Conservation (phyloP, 441 rosid species). For the Adansonia madagascariensis region DNA sequence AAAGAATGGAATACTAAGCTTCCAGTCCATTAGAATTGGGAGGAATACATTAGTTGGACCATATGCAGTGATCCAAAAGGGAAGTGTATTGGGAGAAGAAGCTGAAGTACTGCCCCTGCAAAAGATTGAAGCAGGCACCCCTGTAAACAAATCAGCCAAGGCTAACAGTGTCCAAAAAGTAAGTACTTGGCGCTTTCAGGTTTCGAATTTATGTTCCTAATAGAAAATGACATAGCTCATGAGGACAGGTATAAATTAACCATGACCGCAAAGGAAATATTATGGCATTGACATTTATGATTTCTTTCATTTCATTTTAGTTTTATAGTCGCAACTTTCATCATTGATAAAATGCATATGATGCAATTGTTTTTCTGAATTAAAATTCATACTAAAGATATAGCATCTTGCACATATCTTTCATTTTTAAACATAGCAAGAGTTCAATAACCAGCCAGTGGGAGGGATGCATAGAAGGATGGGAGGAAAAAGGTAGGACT, state of each 20-base stretch:
- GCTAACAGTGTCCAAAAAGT: slow-evolving; percentile 40
- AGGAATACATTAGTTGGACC: slow-evolving; percentile 60
- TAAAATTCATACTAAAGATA: too few species aligned
- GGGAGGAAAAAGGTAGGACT: neutral
- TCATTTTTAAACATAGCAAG: neutral
- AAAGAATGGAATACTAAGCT: slow-evolving; percentile 56
- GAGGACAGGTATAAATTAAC: neutral
- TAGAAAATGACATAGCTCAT: neutral
- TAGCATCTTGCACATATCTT: neutral
- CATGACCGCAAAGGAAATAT: neutral
- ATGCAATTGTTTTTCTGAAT: neutral
- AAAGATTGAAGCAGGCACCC: slow-evolving; percentile 50
- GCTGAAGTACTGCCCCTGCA: slow-evolving; percentile 57
- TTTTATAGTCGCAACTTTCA: neutral
- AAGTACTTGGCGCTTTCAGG: slow-evolving; percentile 20
- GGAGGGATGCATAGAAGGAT: neutral
- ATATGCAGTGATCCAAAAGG: slow-evolving; percentile 66
- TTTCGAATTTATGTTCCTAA: neutral
- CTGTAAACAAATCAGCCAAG: slow-evolving; percentile 36
- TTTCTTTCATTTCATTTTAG: neutral
- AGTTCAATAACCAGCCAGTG: neutral
- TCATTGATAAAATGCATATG: neutral
- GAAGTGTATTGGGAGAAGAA: slow-evolving; percentile 53
- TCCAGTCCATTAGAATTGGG: slow-evolving; percentile 56
- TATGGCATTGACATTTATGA: neutral